Evolutionary conservation across 2,329 filamentous ascomycete genomes (phyloP).

Genomic region (Colletotrichum liaoningense): DNA sequence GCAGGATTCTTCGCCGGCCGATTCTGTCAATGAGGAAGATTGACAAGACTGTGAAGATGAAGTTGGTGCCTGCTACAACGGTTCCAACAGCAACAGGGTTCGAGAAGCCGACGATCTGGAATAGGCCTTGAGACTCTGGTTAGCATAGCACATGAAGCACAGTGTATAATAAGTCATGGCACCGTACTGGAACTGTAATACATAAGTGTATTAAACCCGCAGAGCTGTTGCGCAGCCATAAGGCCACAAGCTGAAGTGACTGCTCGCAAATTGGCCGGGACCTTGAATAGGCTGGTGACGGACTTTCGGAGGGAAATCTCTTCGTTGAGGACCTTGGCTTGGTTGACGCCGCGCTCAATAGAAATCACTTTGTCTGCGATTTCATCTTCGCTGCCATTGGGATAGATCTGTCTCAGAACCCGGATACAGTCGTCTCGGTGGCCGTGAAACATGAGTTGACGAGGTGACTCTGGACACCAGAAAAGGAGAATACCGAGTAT

Average conservation of each 20-base stretch:
- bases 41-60: slow-evolving; percentile 61
- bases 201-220: slow-evolving; percentile 36
- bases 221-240: slow-evolving; percentile 52
- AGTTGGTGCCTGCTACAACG: slow-evolving; percentile 58
- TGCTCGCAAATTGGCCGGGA: slow-evolving; percentile 51
- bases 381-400: slow-evolving; percentile 37
- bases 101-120: slow-evolving; percentile 41
- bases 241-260: slow-evolving; percentile 54
- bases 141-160: no score
- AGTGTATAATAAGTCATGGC: no score
- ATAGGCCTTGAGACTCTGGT: background rate
- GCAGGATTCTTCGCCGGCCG: slow-evolving; percentile 57
- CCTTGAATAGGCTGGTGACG: slow-evolving; percentile 45
- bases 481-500: slow-evolving; percentile 35
- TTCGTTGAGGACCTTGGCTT: slow-evolving; percentile 14
- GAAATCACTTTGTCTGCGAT: slow-evolving; percentile 42
- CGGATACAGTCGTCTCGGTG: slow-evolving; percentile 46
- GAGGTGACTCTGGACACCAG: slow-evolving; percentile 31
- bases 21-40: slow-evolving; percentile 57
- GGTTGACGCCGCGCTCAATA: slow-evolving; percentile 17
- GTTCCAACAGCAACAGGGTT: slow-evolving; percentile 56
- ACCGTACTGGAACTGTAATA: slow-evolving; percentile 24
- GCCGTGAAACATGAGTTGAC: slow-evolving; percentile 40
- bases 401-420: slow-evolving; percentile 4
- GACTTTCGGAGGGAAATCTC: slow-evolving; percentile 33